phyloP scores from a whole-genome alignment of 176 grass and related monocot genomes.

The Oryza meridionalis region DNA sequence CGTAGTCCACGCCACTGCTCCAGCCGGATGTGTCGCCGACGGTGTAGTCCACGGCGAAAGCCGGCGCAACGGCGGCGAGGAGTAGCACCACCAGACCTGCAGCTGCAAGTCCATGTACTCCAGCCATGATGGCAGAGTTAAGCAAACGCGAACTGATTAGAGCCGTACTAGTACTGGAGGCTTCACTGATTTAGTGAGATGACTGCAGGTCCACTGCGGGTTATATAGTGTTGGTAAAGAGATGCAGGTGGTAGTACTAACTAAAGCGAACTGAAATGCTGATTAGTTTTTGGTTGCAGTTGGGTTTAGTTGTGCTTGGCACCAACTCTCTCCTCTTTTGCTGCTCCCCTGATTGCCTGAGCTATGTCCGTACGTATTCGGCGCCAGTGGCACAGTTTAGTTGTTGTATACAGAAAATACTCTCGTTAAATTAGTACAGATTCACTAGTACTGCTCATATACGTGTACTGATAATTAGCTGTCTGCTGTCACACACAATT shows the following conservation, averaged over 20 bases:
- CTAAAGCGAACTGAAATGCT: slow-evolving; percentile 15
- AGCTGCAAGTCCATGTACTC: slow-evolving; percentile 7
- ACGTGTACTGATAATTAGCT: not conserved
- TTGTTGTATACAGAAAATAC: not conserved
- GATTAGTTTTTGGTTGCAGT: slow-evolving; percentile 42
- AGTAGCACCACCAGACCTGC: slow-evolving; percentile 34
- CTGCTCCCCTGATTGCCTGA: slow-evolving; percentile 21
- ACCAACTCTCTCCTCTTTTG: slow-evolving; percentile 46
- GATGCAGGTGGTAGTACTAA: slow-evolving; percentile 9
- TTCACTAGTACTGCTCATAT: not conserved
- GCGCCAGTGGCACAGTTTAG: not conserved
- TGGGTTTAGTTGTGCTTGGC: slow-evolving; percentile 48
- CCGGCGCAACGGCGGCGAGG: slow-evolving; percentile 49
- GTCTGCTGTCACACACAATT: not conserved
- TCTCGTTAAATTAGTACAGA: not conserved
- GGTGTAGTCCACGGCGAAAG: slow-evolving; percentile 57
- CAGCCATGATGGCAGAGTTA: slow-evolving; percentile 44
- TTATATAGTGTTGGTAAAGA: slow-evolving; percentile 33
- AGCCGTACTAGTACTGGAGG: not conserved
- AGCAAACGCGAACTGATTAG: not conserved
- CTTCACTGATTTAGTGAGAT: not conserved
- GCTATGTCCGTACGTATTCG: not conserved
- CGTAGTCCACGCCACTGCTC: slow-evolving; percentile 69
- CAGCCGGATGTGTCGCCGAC: slow-evolving; percentile 84
- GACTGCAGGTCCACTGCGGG: not conserved